Evolutionary conservation across 257 asterid genomes (phyloP), one percentile per base, ranked within the genome.

Genomic region (Galeopsis tetrahit): DNA sequence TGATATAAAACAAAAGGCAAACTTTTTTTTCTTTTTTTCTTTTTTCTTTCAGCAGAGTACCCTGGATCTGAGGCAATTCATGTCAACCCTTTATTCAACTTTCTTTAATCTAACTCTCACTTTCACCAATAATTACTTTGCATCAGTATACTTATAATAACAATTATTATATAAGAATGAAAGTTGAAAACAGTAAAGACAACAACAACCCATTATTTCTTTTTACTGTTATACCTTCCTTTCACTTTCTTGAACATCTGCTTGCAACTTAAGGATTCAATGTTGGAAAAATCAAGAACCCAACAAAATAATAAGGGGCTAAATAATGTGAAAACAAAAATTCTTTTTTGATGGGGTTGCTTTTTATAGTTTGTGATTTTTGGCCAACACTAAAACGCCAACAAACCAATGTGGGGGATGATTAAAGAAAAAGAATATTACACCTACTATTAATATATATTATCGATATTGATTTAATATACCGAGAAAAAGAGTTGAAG

Each of bases 11-110:
- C 4, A 7, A 82, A 79, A 82, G 68, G 75, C 78, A 74, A 69
- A 52, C 70, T 71, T 71, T 76, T 57, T 42, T 51, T 71, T 61
- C 73, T 75, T 77, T 67, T 21, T 21, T 51, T 75, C 76, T 67
- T 21, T 21, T 51, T 71, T 61, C 75, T 77, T 77, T 67, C 80
- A 82, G 77, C 82, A 15, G 40, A 82, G 85, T 89, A 74, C 89
- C 97, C 90, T 81, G 94, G 96, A 93, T 91, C 97, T 86, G 90
- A 91, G 94, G 97, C 88, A 88, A 88, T 57, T 83, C 80, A 83
- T 75, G 90, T 82, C 84, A 86, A 82, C 82, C 90, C 82, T 85
- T 75, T 77, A 70, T 80, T 78, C 79, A 77, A 43, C 67, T 78
- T 77, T 75, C 68, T 73, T 65, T 53, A 51, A 56, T 75, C 66